Percentiles rank a stretch among this genome's conserved stretches.
phyloP scores from a whole-genome alignment of 2,329 filamentous ascomycete species.

The Calonectria henricotiae region DNA sequence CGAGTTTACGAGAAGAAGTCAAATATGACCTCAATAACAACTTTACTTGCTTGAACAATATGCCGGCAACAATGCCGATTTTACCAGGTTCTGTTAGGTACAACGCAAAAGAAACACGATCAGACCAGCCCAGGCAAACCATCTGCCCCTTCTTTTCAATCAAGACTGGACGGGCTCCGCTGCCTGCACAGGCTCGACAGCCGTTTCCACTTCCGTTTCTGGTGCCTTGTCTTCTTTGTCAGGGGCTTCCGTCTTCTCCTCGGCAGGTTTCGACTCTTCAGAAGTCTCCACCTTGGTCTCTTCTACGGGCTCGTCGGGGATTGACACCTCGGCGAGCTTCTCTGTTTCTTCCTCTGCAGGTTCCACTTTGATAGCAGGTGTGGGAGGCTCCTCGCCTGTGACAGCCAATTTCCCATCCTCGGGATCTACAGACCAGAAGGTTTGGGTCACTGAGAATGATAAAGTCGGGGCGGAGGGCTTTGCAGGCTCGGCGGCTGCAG shows the following conservation, averaged over 20 bases:
- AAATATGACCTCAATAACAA: conserved; percentile 29
- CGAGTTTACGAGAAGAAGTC: conserved; percentile 20
- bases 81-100: conserved; percentile 29
- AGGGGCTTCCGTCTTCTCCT: conserved; percentile 27
- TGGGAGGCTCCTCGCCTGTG: conserved; percentile 38
- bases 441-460: conserved; percentile 65
- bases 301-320: background rate
- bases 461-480: conserved; percentile 58
- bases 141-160: conserved; percentile 15
- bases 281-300: conserved; percentile 13
- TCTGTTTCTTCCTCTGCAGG: conserved; percentile 27
- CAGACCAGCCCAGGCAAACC: background rate
- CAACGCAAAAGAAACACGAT: conserved; percentile 18
- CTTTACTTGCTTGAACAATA: conserved; percentile 30
- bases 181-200: conserved; percentile 58
- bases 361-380: conserved; percentile 36
- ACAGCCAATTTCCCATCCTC: conserved; percentile 64
- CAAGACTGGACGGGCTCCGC: conserved; percentile 56
- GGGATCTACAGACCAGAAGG: conserved; percentile 69
- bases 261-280: conserved; percentile 27
- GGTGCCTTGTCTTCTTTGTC: conserved; percentile 27
- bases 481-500: conserved; percentile 57
- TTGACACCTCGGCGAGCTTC: conserved; percentile 20
- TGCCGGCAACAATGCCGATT: conserved; percentile 13
- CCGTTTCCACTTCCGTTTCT: conserved; percentile 53